Base-by-base conservation (phyloP, 768 basidiomycete species). In the Megacollybia marginata region DNA sequence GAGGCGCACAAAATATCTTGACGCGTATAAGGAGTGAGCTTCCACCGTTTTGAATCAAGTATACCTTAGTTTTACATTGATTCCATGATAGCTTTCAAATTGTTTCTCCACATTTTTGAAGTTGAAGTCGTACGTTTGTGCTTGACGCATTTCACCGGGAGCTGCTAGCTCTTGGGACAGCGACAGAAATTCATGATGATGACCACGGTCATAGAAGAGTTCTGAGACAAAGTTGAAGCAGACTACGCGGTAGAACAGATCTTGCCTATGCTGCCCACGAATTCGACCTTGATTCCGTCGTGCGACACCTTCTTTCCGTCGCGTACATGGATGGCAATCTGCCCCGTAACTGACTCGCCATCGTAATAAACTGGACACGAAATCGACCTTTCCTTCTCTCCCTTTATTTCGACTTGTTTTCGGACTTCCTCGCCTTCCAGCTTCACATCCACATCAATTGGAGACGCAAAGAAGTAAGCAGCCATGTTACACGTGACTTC, bases 51-150 rank as follows among this genome's bases (percentile, higher is more conserved):
- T 28, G 23, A 28, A 28, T 3, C 6, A 36, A 43, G 64, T 83
- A 56, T 55, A 93, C 94, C 95, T 70, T 56, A 98, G 78, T 69
- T 97, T 98, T 51, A 98, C 96, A 58, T 98, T 99, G 63, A 97
- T 98, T 5, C 96, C 96, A 58, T 92, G 85, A 65, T 98, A 98
- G 57, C 88, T 91, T 73, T 98, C 95, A 56, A 89, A 98, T 65
- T 97, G 93, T 73, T 99, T 97, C 81, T 99, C 96, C 36, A 99
- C 89, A 61, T 95, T 99, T 76, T 97, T 97, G 79, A 99, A 98
- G 60, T 83, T 79, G 68, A 99, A 98, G 48, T 97, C 94, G 57
- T 85, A 96, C 9, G 92, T 92, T 68, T 97, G 94, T 0, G 93
- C 93, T 60, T 92, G 87, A 42, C 96, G 81, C 84, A 99, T 85